These are phyloP conservation scores for Sphagnum tenellum DNA, from an alignment of 225 moss, liverwort and hornwort species.

Conservation along the genomic window DNA sequence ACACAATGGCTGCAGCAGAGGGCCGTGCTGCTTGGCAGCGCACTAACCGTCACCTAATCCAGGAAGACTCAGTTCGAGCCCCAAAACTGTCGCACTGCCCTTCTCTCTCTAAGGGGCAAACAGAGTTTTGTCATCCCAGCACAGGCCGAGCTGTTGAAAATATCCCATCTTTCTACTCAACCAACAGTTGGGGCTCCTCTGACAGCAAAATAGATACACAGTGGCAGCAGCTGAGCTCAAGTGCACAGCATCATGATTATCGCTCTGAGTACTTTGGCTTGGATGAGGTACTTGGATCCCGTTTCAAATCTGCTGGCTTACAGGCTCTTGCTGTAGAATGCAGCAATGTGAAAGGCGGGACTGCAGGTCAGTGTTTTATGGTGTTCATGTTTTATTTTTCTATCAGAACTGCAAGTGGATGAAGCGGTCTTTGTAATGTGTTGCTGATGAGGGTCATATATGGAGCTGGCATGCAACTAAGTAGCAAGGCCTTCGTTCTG, in stretches of 20 bases:
- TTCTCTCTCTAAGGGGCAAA: slow-evolving; percentile 41
- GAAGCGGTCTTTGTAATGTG: too few species aligned
- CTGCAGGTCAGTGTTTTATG: slow-evolving; percentile 17
- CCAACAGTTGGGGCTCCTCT: slow-evolving; percentile 65
- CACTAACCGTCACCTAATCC: slow-evolving; percentile 47
- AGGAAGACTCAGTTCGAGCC: slow-evolving; percentile 67
- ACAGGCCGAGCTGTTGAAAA: slow-evolving; percentile 22
- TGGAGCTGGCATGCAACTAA: too few species aligned
- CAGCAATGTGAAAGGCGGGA: slow-evolving; percentile 38
- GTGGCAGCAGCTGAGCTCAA: slow-evolving; percentile 55
- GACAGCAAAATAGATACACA: slow-evolving; percentile 56
- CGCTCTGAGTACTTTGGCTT: slow-evolving; percentile 50
- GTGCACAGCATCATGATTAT: slow-evolving; percentile 40
- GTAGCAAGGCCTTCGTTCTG: too few species aligned
- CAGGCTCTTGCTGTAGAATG: slow-evolving; percentile 69
- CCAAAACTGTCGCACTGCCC: slow-evolving; percentile 55
- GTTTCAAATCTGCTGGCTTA: slow-evolving; percentile 66
- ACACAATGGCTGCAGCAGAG: slow-evolving; percentile 65
- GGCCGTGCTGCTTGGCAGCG: slow-evolving; percentile 77
- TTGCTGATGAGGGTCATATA: too few species aligned
- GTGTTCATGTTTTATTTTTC: too few species aligned
- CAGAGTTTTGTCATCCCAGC: slow-evolving; percentile 29
- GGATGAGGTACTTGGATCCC: slow-evolving; percentile 39
- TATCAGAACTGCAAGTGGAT: too few species aligned
- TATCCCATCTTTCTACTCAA: slow-evolving; percentile 46